Evolutionary conservation across 352 stramenopile species (phyloP), one percentile per base, ranked within the genome.

Genomic region (Phytopythium delawarense): DNA sequence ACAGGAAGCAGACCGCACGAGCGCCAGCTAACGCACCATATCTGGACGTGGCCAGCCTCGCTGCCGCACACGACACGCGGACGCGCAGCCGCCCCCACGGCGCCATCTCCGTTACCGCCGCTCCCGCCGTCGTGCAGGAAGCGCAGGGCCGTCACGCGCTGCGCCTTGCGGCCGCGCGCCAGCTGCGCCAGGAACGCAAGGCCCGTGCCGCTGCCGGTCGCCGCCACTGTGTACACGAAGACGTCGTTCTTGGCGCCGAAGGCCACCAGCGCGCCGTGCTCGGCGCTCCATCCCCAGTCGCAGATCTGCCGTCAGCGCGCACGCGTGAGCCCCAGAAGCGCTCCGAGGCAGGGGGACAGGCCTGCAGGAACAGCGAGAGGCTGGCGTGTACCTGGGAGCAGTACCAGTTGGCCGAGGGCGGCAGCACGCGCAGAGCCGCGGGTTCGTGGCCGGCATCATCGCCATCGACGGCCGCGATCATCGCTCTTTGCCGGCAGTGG

Each of bases 361-460:
- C 9, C 9, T 40, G 12, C 1, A 40, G 8, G 35, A 40, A 4
- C 12, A 60, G 13, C 32, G 30, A 44, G 21, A 54, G 15, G 13
- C 13, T 55, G 54, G n/a, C 37, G 52, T 45, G 42, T 59, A 92
- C 84, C 73, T 93, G 79, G 4, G 84, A 83, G 67, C 75, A 90
- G 51, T 87, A 92, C 82, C 84, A 94, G 76, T 92, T 92, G 49
- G 79, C 66, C 21, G 81, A 89, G 11, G 81, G 76, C 13, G 79
- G 78, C 4, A 91, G 61, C 49, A 89, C 67, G 56, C 70, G 70
- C 45, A 81, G 32, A 16, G 79, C 65, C 13, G 63, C 62, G 11
- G 4, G 4, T 21, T 16, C 21, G 23, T 16, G 21, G 13, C 20
- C 23, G 46, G 9, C 46, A 7, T 11, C 46, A 15, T 11, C 46